Conservation (phyloP, 306 rosid genomes). For the Cicer bijugum region DNA sequence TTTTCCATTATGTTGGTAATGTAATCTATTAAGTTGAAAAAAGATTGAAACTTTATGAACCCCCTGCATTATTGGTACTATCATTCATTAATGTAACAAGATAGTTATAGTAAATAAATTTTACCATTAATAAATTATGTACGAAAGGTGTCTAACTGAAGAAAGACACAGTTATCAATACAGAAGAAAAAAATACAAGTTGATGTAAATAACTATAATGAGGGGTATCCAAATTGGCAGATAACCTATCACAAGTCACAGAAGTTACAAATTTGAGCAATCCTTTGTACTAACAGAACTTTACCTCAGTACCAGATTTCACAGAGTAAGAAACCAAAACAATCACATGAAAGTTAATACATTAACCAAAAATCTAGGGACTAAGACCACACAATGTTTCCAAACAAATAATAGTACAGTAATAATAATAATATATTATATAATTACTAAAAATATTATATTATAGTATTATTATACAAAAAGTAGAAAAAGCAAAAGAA, state of each 20-base stretch:
- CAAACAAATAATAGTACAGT: neutral
- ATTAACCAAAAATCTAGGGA: conserved; percentile 27
- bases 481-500: conserved; percentile 2
- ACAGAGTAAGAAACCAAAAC: conserved; percentile 35
- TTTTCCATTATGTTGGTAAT: conserved; percentile 27
- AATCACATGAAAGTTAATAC: conserved; percentile 49
- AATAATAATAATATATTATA: neutral
- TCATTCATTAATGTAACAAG: conserved; percentile 26
- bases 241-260: conserved; percentile 52
- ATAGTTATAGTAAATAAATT: conserved; percentile 25
- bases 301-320: conserved; percentile 35
- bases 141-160: neutral
- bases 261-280: conserved; percentile 46
- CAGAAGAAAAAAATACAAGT: conserved; percentile 40
- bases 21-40: conserved; percentile 22
- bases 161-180: conserved; percentile 36
- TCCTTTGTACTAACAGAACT: conserved; percentile 39
- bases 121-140: conserved; percentile 2
- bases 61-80: conserved; percentile 10
- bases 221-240: conserved; percentile 45
- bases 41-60: conserved; percentile 33
- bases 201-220: conserved; percentile 44
- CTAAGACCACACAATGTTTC: conserved; percentile 27
- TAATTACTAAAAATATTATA: neutral
- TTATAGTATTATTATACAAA: neutral